These are phyloP conservation scores for Kondoa malvinella DNA, from an alignment of 768 basidiomycete species.

Conservation along the genomic window DNA sequence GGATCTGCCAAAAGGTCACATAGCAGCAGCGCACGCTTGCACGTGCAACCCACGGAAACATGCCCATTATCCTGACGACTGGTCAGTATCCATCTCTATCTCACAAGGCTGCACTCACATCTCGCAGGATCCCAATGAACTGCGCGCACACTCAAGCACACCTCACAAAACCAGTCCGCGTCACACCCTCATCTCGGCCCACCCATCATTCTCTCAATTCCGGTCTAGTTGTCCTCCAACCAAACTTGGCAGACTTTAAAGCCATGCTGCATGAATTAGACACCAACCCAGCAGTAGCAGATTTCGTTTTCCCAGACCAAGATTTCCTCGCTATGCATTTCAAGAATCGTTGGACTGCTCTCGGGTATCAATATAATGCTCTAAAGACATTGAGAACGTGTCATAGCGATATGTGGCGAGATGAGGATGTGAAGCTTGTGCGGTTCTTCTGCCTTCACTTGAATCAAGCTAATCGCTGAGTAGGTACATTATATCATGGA, in stretches of 20 bases:
- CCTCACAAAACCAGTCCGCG: constrained; percentile 36
- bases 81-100: constrained; percentile 36
- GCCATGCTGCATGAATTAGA: constrained; percentile 44
- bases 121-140: constrained; percentile 67
- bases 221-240: constrained; percentile 68
- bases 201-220: constrained; percentile 75
- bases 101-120: not conserved
- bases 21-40: constrained; percentile 78
- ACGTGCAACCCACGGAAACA: constrained; percentile 81
- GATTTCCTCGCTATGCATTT: constrained; percentile 73
- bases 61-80: constrained; percentile 72
- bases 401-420: constrained; percentile 63
- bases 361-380: constrained; percentile 81
- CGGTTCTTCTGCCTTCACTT: too few species aligned
- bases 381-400: constrained; percentile 57
- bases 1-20: constrained; percentile 46
- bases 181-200: constrained; percentile 42
- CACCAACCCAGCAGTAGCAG: constrained; percentile 41
- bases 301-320: constrained; percentile 73
- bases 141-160: constrained; percentile 52
- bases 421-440: constrained; percentile 67
- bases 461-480: too few species aligned
- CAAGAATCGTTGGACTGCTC: constrained; percentile 42
- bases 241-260: constrained; percentile 44
- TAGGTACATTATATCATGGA: constrained; percentile 74